Base-by-base conservation (phyloP, 2,329 filamentous ascomycete species). In the Stemphylium beticola region DNA sequence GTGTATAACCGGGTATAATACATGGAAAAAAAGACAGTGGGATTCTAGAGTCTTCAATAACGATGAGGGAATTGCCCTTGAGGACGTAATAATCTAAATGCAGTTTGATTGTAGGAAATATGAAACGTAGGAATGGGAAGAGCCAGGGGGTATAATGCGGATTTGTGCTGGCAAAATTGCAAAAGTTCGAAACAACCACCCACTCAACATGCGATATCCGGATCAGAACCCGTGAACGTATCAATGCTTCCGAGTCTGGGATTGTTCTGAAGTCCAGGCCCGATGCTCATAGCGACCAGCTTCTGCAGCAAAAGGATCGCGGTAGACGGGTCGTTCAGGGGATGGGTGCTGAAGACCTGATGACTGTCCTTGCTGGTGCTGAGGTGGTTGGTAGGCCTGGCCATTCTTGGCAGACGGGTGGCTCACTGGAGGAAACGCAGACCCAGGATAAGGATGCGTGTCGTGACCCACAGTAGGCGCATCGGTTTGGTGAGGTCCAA, bases 211-310 rank as follows among this genome's bases (percentile, higher is more conserved):
- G 22, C 24, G 20, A 43, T 17, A 49, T 32, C 3, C 45, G 20
- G 12, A 15, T 22, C 17, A 6, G n/a, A 47, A 32, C 11, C 15
- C 15, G 17, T 24, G 22, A 34, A 36, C 26, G 22, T 11, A 45
- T 49, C 52, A 53, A 18, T 45, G 55, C 18, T 59, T 53, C 20
- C 60, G 61, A 17, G 15, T 26, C 32, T 57, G 53, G 34, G 49
- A 46, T 24, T 54, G 58, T 9, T 52, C 57, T 12, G 57, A 54
- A 26, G 55, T 47, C 65, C 69, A 74, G 47, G 59, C 59, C 29
- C 65, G 59, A 31, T 62, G 64, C 33, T 72, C 69, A 49, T 69
- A 68, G 17, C 68, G 59, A 17, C 53, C 51, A 33, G 40, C n/a
- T 6, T 65, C 60, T 6, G 50, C 45, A 29, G 49, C 38, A 40